Percentiles rank a stretch among this genome's conserved stretches.
Conservation (phyloP, 129 eudicot species). For the Lonicera japonica region DNA sequence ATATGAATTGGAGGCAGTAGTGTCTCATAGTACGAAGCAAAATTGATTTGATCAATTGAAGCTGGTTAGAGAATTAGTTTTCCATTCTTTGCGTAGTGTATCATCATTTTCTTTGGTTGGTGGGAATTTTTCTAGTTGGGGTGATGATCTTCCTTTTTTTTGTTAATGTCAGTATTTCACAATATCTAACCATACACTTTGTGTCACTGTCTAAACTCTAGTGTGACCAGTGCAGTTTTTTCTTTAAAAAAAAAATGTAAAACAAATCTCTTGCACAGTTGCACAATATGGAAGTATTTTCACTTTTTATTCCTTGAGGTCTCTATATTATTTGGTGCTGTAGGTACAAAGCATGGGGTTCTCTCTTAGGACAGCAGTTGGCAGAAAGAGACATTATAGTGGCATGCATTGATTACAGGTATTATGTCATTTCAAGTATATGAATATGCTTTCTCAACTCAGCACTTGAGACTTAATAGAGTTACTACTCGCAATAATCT, state of each 20-base stretch:
- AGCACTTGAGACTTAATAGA: not conserved
- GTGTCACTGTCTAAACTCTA: not conserved
- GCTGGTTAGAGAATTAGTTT: not conserved
- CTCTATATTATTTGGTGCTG: conserved; percentile 14
- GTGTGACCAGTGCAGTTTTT: not conserved
- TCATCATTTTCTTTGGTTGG: not conserved
- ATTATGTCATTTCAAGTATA: not conserved
- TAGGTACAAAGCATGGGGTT: conserved; percentile 98
- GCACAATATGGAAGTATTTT: not conserved
- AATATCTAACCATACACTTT: no score
- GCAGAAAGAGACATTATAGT: conserved; percentile 90
- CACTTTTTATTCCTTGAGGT: no score
- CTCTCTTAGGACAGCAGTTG: conserved; percentile 81
- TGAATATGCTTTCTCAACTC: not conserved
- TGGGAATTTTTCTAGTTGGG: not conserved
- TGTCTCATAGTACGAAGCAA: not conserved
- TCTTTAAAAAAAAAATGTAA: not conserved
- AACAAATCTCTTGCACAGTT: not conserved
- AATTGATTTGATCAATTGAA: not conserved
- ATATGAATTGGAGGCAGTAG: no score
- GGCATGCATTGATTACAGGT: conserved; percentile 94
- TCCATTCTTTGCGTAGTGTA: not conserved
- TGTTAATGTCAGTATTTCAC: not conserved
- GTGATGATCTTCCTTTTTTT: not conserved
- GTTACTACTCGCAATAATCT: not conserved